These are phyloP conservation scores for Peniophora sp. DNA, from an alignment of 1,284 basidiomycete genomes.

Conservation along the genomic window DNA sequence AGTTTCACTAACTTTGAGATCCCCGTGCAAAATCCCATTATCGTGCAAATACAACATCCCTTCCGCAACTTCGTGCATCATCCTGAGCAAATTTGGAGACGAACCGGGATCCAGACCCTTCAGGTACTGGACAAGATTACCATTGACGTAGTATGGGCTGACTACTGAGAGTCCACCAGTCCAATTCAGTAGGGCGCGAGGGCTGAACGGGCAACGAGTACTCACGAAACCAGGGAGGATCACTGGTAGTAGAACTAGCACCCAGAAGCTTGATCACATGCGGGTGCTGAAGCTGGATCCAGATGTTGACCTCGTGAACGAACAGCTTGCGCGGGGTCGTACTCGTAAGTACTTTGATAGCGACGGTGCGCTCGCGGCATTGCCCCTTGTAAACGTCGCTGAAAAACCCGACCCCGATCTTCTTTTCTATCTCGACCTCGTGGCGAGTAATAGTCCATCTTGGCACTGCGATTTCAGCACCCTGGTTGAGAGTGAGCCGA, in stretches of 20 bases:
- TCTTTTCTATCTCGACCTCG: conserved; percentile 53
- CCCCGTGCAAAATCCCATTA: not conserved
- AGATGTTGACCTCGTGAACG: conserved; percentile 28
- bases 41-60: not conserved
- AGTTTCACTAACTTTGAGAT: not conserved
- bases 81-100: not conserved
- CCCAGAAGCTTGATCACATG: conserved; percentile 35
- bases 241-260: conserved; percentile 30
- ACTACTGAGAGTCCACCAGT: not conserved
- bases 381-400: conserved; percentile 62
- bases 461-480: conserved; percentile 36
- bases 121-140: not conserved
- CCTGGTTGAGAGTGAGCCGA: conserved; percentile 26
- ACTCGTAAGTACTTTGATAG: conserved; percentile 34
- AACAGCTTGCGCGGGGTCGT: conserved; percentile 28
- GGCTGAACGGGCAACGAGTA: no score
- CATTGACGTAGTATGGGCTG: not conserved
- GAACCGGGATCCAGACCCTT: not conserved
- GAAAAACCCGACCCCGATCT: conserved; percentile 63
- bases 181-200: not conserved
- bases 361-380: conserved; percentile 54
- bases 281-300: conserved; percentile 30
- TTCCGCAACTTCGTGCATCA: not conserved
- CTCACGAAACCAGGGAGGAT: conserved; percentile 36
- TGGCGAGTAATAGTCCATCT: conserved; percentile 70